Evolutionary conservation across 345 rosid species (phyloP), one percentile per base, ranked within the genome.

Genomic region (Gossypium turneri): DNA sequence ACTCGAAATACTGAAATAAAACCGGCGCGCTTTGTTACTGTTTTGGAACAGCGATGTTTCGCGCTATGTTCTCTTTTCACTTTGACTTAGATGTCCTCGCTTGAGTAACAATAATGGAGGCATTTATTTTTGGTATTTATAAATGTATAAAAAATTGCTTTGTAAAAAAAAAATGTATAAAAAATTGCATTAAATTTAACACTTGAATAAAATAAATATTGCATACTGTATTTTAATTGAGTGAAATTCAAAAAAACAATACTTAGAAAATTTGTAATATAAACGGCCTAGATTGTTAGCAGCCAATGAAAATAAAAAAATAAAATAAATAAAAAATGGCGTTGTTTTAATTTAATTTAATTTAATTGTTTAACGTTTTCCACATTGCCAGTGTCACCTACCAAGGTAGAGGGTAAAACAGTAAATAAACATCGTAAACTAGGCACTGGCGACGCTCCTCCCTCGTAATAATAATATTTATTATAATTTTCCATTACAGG

Each of bases 381-480:
- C 9, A 34, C 41, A 34, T 5, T 34, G 41, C 41, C 41, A 5
- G 41, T 34, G 41, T 34, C 41, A 20, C 38, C 38, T 3, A 20
- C 29, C 53, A 4, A 20, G 16, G 0, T 4, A 7, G 47, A 69
- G 87, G 82, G n/a, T 6, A 81, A 76, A 78, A 44, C 16, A 5
- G 87, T 86, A 76, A 74, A 71, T 78, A 2, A 60, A 7, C 9
- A 11, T 66, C 19, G 45, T 50, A 57, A 66, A 27, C 44, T 71
- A 66, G 60, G 56, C 19, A 52, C 41, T 34, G 7, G 25, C 77
- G 41, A 82, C 80, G 75, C 79, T 82, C 73, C 82, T 12, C 75
- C 38, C 24, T 1, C 69, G 7, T 34, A 34, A 34, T 34, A 34
- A 34, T 34, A 34, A 34, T 34, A 34, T 5, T 5, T 34, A 34